Base-by-base conservation (phyloP, 2,329 filamentous ascomycete species). In the Ceratocystis albifundus region DNA sequence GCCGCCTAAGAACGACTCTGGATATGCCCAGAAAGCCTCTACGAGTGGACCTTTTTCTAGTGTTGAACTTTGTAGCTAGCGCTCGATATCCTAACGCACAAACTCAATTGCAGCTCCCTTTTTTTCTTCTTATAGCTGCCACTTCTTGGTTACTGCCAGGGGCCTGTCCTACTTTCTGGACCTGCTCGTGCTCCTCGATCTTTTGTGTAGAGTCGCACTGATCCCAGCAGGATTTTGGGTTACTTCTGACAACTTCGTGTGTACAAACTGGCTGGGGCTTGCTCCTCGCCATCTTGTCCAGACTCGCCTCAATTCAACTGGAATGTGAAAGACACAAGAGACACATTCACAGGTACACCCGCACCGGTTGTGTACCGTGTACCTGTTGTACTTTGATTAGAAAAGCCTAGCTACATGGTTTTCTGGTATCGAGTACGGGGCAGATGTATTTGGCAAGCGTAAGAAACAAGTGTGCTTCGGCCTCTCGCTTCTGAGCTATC, bases 191-290 rank as follows among this genome's bases (percentile, higher is more conserved):
- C 22, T 36, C 55, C 28, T 30, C 55, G 15, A 15, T 25, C 6
- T 36, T 36, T 59, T 7, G 30, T 28, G 8, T 36, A 30, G 55
- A 4, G 55, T 59, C 30, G 55, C 55, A 59, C 55, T 30, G 32
- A 30, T 36, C 20, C 55, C 12, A 59, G n/a, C 28, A 59, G 55
- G 55, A 59, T 59, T 59, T 59, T 59, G 30, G 32, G 55, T 59
- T 59, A 59, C 28, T 59, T 32, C 17, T 59, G 55, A 32, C 55
- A 59, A 28, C 25, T 36, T 53, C 25, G 15, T 28, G 20, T 59
- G 28, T 32, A 30, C 25, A 59, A 8, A 20, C 20, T n/a, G 55
- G 28, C 55, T 17, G 17, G 17, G 30, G 20, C 55, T 32, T 20
- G 30, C 36, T 41, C 36, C 10, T 41, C 55, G 25, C 12, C 20